Evolutionary conservation across 306 rosid genomes (phyloP).

Genomic region (Datisca glomerata): DNA sequence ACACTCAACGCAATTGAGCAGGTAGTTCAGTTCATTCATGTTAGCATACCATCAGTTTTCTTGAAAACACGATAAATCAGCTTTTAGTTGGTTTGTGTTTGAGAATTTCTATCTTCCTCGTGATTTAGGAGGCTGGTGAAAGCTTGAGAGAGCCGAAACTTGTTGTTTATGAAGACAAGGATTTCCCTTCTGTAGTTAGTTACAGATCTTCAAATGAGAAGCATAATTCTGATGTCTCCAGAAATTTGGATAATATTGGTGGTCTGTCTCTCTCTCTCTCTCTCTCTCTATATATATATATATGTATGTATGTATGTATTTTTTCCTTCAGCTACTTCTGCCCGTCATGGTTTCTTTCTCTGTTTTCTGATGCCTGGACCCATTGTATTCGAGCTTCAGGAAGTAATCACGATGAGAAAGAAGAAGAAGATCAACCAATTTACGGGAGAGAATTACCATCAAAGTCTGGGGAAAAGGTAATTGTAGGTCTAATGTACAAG

Average conservation of each 20-base stretch:
- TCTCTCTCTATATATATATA: too few species aligned
- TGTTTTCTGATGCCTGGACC: conserved; percentile 7
- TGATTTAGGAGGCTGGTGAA: conserved; percentile 43
- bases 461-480: conserved; percentile 41
- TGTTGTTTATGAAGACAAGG: conserved; percentile 57
- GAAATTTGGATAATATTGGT: conserved; percentile 36
- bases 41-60: background rate
- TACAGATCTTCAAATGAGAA: conserved; percentile 13
- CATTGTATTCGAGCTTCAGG: conserved; percentile 32
- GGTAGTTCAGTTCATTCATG: conserved; percentile 35
- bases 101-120: background rate
- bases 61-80: background rate
- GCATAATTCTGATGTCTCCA: conserved; percentile 23
- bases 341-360: conserved; percentile 9
- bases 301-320: background rate
- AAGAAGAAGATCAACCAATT: conserved; percentile 20
- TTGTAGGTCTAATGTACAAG: background rate
- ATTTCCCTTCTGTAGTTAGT: conserved; percentile 17
- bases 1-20: conserved; percentile 54
- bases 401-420: conserved; percentile 20
- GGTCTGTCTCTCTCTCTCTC: too few species aligned
- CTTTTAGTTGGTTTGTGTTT: background rate
- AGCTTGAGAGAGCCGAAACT: conserved; percentile 67
- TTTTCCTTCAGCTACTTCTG: background rate
- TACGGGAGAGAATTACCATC: conserved; percentile 24